Evolutionary conservation across 2,329 filamentous ascomycete species (phyloP).

Genomic region (Emmonsia crescens): DNA sequence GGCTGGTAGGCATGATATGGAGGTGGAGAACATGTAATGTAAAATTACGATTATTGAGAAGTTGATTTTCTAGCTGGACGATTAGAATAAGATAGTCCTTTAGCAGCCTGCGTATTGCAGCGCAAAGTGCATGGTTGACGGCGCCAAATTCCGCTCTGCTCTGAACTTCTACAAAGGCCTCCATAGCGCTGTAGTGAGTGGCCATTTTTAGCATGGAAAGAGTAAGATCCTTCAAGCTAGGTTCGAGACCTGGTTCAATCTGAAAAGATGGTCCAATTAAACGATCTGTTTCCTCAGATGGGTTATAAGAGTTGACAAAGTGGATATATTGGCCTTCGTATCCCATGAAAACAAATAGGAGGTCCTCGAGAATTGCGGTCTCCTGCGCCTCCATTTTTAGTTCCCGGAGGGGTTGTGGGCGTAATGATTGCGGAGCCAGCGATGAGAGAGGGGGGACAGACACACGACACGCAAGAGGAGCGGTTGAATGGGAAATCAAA

Average conservation of each 20-base stretch:
- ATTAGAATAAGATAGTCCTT: slow-evolving; percentile 91
- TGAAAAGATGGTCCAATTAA: slow-evolving; percentile 72
- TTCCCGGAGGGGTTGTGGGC: slow-evolving; percentile 56
- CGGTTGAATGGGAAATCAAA: slow-evolving; percentile 57
- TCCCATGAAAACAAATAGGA: slow-evolving; percentile 94
- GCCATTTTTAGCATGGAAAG: slow-evolving; percentile 87
- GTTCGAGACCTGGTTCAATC: slow-evolving; percentile 74
- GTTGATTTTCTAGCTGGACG: slow-evolving; percentile 86
- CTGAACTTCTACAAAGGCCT: slow-evolving; percentile 88
- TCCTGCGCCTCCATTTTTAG: slow-evolving; percentile 76
- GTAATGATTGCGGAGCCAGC: slow-evolving; percentile 56
- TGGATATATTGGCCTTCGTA: slow-evolving; percentile 97
- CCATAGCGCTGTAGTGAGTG: slow-evolving; percentile 81
- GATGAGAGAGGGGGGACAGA: slow-evolving; percentile 53
- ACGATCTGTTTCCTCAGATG: slow-evolving; percentile 73
- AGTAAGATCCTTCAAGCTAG: slow-evolving; percentile 78
- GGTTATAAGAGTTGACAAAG: slow-evolving; percentile 72
- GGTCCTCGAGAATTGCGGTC: slow-evolving; percentile 73
- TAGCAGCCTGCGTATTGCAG: slow-evolving; percentile 80
- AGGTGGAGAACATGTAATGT: slow-evolving; percentile 89
- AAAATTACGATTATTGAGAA: slow-evolving; percentile 77
- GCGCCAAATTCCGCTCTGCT: slow-evolving; percentile 86
- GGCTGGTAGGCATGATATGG: slow-evolving; percentile 77
- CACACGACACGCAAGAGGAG: slow-evolving; percentile 61
- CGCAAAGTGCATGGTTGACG: slow-evolving; percentile 91